Evolutionary conservation across 768 basidiomycete genomes (phyloP).

Genomic region (Rhizopogon sp.): DNA sequence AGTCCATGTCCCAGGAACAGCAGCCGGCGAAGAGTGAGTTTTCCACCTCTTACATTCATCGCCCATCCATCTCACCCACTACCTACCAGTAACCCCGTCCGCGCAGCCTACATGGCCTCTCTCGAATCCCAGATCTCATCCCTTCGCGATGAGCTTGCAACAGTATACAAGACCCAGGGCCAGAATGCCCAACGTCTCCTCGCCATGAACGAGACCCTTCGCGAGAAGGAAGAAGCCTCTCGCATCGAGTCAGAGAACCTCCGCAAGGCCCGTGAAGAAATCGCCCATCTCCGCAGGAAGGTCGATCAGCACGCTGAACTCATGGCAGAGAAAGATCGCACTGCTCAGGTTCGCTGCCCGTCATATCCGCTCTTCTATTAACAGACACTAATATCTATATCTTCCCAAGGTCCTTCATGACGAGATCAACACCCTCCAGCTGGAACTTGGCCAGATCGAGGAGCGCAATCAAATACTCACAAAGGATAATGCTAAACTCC

Average conservation of each 20-base stretch:
- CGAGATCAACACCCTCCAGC: conserved; percentile 86
- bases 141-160: conserved; percentile 87
- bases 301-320: conserved; percentile 82
- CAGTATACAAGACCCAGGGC: conserved; percentile 93
- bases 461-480: conserved; percentile 82
- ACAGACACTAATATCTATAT: not conserved
- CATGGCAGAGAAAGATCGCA: conserved; percentile 84
- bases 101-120: conserved; percentile 83
- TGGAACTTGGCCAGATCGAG: conserved; percentile 88
- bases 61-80: not conserved
- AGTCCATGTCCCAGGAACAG: conserved; percentile 50
- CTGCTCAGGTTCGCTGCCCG: conserved; percentile 62
- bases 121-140: conserved; percentile 93
- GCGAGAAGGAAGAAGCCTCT: conserved; percentile 87
- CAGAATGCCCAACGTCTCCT: conserved; percentile 93
- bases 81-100: conserved; percentile 66
- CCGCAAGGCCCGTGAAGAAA: conserved; percentile 72
- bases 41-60: not conserved
- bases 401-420: conserved; percentile 79
- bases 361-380: not conserved
- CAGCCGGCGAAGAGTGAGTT: conserved; percentile 65
- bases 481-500: conserved; percentile 90
- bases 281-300: conserved; percentile 62
- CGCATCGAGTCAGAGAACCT: conserved; percentile 79
- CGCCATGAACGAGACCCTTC: conserved; percentile 90